These are phyloP conservation scores for Zygoascus flipseniorum DNA, from an alignment of 805 yeast genomes.

Conservation along the genomic window DNA sequence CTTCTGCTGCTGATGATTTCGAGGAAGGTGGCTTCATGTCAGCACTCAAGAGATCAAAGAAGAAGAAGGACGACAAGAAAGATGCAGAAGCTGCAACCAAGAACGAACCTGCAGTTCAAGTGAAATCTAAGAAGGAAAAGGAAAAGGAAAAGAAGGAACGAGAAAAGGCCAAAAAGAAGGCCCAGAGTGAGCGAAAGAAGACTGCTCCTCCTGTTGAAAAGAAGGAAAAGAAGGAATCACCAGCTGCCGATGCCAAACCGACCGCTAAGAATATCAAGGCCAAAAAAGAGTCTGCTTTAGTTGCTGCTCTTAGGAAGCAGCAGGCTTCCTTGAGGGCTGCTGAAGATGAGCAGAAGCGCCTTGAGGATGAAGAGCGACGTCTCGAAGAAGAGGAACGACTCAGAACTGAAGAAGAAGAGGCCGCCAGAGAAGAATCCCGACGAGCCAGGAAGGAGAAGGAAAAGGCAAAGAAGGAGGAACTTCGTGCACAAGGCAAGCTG, in stretches of 20 bases:
- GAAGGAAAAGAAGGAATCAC: slow-evolving; percentile 40
- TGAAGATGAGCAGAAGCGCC: slow-evolving; percentile 73
- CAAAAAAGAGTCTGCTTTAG: slow-evolving; percentile 81
- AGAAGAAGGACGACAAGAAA: slow-evolving; percentile 63
- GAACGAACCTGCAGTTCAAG: slow-evolving; percentile 28
- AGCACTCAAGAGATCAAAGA: slow-evolving; percentile 70
- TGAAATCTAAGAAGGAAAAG: slow-evolving; percentile 90
- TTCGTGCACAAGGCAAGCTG: slow-evolving; percentile 92
- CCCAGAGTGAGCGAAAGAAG: slow-evolving; percentile 79
- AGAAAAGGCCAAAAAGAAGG: slow-evolving; percentile 79
- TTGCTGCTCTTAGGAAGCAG: slow-evolving; percentile 86
- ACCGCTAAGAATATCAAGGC: slow-evolving; percentile 43
- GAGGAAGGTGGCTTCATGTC: slow-evolving; percentile 54
- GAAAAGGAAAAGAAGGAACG: slow-evolving; percentile 76
- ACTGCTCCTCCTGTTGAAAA: slow-evolving; percentile 42
- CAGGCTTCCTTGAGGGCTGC: slow-evolving; percentile 78
- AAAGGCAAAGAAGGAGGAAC: slow-evolving; percentile 75
- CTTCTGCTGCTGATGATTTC: slow-evolving; percentile 24
- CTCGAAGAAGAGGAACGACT: slow-evolving; percentile 44
- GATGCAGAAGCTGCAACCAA: slow-evolving; percentile 36
- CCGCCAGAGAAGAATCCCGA: slow-evolving; percentile 44
- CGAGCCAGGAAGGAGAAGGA: slow-evolving; percentile 78
- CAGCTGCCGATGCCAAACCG: slow-evolving; percentile 27
- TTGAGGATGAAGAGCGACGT: slow-evolving; percentile 59
- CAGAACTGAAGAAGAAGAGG: slow-evolving; percentile 55